A percentile compares a stretch with the other conserved stretches of the same genome.
Evolutionary conservation across 305 asterid genomes (phyloP).

Genomic region (Solanum chacoense): DNA sequence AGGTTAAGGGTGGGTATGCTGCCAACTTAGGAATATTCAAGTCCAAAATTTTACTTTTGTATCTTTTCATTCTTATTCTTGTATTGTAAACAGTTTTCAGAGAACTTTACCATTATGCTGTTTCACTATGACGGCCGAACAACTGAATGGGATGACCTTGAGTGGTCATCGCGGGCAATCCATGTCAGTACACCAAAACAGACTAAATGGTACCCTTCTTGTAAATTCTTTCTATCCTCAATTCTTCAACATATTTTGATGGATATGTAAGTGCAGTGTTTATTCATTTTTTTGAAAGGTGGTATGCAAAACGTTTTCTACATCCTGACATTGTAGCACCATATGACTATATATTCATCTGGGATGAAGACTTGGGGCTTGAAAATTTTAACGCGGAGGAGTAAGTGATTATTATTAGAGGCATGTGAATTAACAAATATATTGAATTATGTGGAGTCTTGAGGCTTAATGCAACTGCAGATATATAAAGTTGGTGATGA

Average conservation of each 20-base stretch:
- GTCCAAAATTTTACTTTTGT: background rate
- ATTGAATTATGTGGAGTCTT: background rate
- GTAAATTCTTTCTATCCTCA: background rate
- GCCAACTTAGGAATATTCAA: background rate
- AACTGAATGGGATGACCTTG: slow-evolving; percentile 88
- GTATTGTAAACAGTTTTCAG: slow-evolving; percentile 54
- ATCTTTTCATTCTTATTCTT: background rate
- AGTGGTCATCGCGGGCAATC: slow-evolving; percentile 82
- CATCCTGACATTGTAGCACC: slow-evolving; percentile 86
- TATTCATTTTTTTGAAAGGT: slow-evolving; percentile 33
- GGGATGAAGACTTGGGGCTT: slow-evolving; percentile 94
- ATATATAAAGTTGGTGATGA: slow-evolving; percentile 60
- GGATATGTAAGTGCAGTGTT: background rate
- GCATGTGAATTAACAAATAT: background rate
- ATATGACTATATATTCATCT: slow-evolving; percentile 71
- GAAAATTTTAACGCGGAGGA: slow-evolving; percentile 71
- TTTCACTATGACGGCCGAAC: slow-evolving; percentile 90
- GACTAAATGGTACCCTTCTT: slow-evolving; percentile 55
- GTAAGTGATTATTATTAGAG: slow-evolving; percentile 28
- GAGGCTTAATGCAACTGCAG: slow-evolving; percentile 23
- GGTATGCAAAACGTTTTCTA: slow-evolving; percentile 90
- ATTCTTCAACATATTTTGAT: background rate
- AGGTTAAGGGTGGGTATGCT: background rate
- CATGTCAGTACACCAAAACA: slow-evolving; percentile 70
- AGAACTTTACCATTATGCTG: slow-evolving; percentile 64